Evolutionary conservation across 2,329 filamentous ascomycete genomes (phyloP).

Genomic region (Phaeophleospora eucalypticola): DNA sequence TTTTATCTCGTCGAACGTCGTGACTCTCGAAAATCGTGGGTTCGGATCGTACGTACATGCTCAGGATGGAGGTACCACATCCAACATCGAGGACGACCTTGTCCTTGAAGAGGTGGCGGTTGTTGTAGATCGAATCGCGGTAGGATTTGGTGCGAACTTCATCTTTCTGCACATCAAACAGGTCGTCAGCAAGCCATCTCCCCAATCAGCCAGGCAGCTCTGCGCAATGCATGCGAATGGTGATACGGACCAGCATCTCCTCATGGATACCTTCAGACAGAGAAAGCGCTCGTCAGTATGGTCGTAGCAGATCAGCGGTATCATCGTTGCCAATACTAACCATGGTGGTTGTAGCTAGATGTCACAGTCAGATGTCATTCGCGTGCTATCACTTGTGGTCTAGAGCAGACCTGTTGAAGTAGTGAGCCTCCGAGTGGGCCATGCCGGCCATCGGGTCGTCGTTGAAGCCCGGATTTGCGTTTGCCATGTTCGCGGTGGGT

Average conservation of each 20-base stretch:
- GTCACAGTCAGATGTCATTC: slow-evolving; percentile 36
- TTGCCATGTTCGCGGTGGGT: neutral
- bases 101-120: slow-evolving; percentile 88
- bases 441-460: slow-evolving; percentile 56
- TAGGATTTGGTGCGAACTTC: slow-evolving; percentile 95
- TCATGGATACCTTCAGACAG: slow-evolving; percentile 75
- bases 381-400: slow-evolving; percentile 10
- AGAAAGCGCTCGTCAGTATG: slow-evolving; percentile 34
- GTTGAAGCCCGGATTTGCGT: neutral
- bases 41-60: slow-evolving; percentile 65
- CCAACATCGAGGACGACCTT: slow-evolving; percentile 95
- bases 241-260: slow-evolving; percentile 77
- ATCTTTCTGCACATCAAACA: slow-evolving; percentile 67
- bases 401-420: slow-evolving; percentile 83
- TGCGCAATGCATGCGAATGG: too few relatives aligned
- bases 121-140: slow-evolving; percentile 96
- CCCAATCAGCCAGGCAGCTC: too few relatives aligned
- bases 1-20: slow-evolving; percentile 5
- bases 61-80: slow-evolving; percentile 95
- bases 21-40: neutral
- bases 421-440: slow-evolving; percentile 95
- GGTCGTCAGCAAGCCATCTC: neutral
- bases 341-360: slow-evolving; percentile 92
- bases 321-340: slow-evolving; percentile 49
- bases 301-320: neutral